Base-by-base conservation (phyloP, 2,329 filamentous ascomycete species). In the Pyricularia sp. region DNA sequence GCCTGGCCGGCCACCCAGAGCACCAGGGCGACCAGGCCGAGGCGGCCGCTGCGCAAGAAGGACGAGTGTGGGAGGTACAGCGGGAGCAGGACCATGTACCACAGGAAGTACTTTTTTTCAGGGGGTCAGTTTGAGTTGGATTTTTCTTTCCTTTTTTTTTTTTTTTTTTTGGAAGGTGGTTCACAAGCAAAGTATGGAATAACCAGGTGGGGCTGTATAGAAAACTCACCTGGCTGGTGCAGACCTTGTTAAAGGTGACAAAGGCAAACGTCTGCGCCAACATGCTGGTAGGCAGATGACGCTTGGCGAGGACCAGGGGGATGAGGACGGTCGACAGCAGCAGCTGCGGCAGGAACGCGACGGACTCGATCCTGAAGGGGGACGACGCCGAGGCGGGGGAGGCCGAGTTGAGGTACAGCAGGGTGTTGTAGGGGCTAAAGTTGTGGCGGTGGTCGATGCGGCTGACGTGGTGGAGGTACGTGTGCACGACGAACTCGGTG, bases 241-340 rank as follows among this genome's bases (percentile, higher is more conserved):
- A 97, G 67, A 99, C 94, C 79, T 99, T 99, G 78, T 99, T 99
- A 71, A 97, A 97, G 0, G 92, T 88, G 4, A 97, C 94, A 75
- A 99, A 99, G 0, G 93, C 91, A 76, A 97, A 96, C 0, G 94
- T 97, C 77, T 99, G 94, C 4, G 91, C 91, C 67, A 97, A 84
- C 90, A 97, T 93, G 5, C 90, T 88, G 0, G 87, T 84, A 0
- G 93, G 82, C 0, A 99, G 82, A 70, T 94, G 88, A 70, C 86
- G 89, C 74, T 93, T 96, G 19, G 91, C 90, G 24, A 96, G 78
- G 1, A 82, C 81, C 1, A 96, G 73, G 0, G 75, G 75, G 59
- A 97, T 88, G 5, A 90, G 79, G 12, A 96, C 70, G 13, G 90
- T 87, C 0, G 90, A 90, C 16, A 99, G 84, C 33, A 91, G 78